phyloP scores from a whole-genome alignment of 441 rosid genomes.

The Rhodomyrtus psidioides region DNA sequence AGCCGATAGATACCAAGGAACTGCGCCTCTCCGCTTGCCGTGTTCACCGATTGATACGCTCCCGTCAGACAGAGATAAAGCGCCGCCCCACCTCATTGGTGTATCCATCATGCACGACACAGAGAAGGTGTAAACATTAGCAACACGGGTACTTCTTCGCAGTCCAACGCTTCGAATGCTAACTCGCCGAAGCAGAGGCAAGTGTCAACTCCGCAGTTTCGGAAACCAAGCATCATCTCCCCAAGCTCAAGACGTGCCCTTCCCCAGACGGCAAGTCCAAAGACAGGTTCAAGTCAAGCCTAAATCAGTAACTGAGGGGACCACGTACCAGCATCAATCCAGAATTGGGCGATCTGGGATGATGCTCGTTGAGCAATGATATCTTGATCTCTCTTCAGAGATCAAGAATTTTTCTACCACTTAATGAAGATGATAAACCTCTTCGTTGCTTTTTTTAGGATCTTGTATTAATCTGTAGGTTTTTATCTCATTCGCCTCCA shows the following conservation, averaged over 20 bases:
- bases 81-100: not conserved
- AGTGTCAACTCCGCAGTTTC: conserved; percentile 17
- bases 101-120: not conserved
- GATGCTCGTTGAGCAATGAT: not conserved
- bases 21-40: not conserved
- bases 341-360: not conserved
- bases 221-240: conserved; percentile 2
- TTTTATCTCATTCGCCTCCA: not conserved
- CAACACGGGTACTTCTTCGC: conserved; percentile 9
- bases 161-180: not conserved
- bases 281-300: not conserved
- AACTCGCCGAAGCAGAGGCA: conserved; percentile 18
- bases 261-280: conserved; percentile 12
- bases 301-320: not conserved
- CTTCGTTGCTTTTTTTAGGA: not conserved
- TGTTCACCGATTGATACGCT: conserved; percentile 2
- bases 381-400: not conserved
- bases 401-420: not conserved
- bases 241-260: conserved; percentile 10
- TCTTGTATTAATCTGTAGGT: not conserved
- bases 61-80: not conserved
- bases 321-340: not conserved
- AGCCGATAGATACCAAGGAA: not conserved
- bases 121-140: conserved; percentile 4
- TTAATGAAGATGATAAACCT: not conserved